Conservation (phyloP, 148 eudicot genomes). For the Silene latifolia region DNA sequence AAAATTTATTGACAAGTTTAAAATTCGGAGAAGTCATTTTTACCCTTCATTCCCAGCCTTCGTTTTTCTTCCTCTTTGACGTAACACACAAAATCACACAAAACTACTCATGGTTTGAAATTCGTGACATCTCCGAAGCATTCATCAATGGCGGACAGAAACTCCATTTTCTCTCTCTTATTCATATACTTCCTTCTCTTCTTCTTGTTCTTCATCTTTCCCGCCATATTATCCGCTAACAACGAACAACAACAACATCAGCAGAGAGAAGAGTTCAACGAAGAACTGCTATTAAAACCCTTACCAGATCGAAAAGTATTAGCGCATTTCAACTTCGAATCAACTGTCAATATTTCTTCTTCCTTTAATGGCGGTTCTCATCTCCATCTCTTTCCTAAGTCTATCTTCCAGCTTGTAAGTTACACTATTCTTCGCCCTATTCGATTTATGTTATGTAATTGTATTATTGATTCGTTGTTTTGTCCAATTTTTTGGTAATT, state of each 20-base stretch:
- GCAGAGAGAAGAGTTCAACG: slow-evolving; percentile 61
- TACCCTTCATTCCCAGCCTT: too few relatives aligned
- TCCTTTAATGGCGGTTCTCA: slow-evolving; percentile 58
- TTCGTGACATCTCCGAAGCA: slow-evolving; percentile 1
- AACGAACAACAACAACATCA: slow-evolving; percentile 19
- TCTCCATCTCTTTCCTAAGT: slow-evolving; percentile 70
- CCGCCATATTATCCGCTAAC: slow-evolving; percentile 23
- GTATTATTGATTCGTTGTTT: neutral
- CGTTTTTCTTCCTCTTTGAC: too few relatives aligned
- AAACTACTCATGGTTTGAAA: neutral
- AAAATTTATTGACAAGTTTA: too few relatives aligned
- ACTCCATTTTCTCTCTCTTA: slow-evolving; percentile 18
- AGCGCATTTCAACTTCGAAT: slow-evolving; percentile 77
- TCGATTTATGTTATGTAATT: neutral
- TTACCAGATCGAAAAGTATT: slow-evolving; percentile 91
- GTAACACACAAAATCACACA: too few relatives aligned
- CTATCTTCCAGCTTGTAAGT: slow-evolving; percentile 85
- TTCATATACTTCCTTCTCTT: neutral
- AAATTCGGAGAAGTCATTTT: too few relatives aligned
- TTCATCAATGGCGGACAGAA: slow-evolving; percentile 27
- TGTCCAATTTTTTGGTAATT: neutral
- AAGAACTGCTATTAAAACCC: slow-evolving; percentile 74
- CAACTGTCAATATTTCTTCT: slow-evolving; percentile 49
- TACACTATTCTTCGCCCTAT: too few relatives aligned
- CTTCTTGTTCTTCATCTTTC: slow-evolving; percentile 26